Conservation (phyloP, 2,329 filamentous ascomycete genomes). For the Colletotrichum camelliae region DNA sequence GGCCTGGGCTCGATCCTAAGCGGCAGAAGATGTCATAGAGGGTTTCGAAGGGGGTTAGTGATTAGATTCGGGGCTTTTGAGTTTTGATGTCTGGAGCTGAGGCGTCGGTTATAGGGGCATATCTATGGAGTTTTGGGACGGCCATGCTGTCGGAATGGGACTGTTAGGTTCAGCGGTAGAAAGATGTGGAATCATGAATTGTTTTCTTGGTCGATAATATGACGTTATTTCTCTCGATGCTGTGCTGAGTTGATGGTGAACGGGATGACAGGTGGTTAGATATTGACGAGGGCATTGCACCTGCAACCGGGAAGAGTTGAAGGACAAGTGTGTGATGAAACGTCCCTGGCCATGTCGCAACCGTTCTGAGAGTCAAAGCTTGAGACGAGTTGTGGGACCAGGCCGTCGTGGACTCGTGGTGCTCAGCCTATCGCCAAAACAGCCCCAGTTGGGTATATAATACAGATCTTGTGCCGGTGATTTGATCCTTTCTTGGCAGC, state of each 20-base stretch:
- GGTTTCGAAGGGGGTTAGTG: neutral
- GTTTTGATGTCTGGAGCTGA: neutral
- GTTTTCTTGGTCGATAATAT: neutral
- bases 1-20: constrained; percentile 50
- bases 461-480: neutral
- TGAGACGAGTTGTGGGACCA: too few species aligned
- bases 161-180: neutral
- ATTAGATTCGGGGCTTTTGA: neutral
- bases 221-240: neutral
- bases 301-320: too few species aligned
- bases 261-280: too few species aligned
- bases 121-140: neutral
- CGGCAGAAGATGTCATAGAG: constrained; percentile 49
- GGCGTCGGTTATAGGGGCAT: neutral
- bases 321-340: too few species aligned
- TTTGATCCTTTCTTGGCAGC: neutral
- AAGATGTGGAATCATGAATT: neutral
- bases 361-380: too few species aligned
- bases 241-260: neutral
- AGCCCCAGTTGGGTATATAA: neutral
- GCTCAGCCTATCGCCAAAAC: neutral
- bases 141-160: neutral
- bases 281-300: too few species aligned
- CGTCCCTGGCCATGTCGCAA: too few species aligned
- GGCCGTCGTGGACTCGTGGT: neutral